Evolutionary conservation across 1,284 basidiomycete genomes (phyloP).

Genomic region (Malassezia furfur): DNA sequence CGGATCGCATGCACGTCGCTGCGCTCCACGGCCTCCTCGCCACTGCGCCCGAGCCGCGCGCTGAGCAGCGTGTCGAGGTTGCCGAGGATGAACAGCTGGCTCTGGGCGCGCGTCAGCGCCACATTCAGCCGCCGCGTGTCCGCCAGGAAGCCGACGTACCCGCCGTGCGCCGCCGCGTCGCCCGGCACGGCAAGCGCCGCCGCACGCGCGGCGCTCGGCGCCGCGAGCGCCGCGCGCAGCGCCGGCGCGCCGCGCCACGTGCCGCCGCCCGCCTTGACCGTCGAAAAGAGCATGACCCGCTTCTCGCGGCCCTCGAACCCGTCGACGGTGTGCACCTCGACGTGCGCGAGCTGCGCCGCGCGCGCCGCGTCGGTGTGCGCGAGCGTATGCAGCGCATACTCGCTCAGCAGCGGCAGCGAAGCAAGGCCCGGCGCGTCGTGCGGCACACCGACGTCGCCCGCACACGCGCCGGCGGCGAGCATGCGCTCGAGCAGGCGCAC

Average conservation of each 20-base stretch:
- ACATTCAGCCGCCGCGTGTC: slow-evolving; percentile 96
- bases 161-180: slow-evolving; percentile 52
- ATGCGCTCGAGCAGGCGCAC: slow-evolving; percentile 31
- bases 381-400: slow-evolving; percentile 10
- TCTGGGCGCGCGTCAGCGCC: slow-evolving; percentile 81
- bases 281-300: slow-evolving; percentile 81
- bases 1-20: slow-evolving; percentile 22
- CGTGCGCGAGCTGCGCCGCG: slow-evolving; percentile 46
- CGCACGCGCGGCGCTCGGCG: slow-evolving; percentile 12
- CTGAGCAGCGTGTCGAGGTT: slow-evolving; percentile 60
- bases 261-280: slow-evolving; percentile 61
- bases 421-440: background rate
- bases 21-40: slow-evolving; percentile 22
- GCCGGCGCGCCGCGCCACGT: slow-evolving; percentile 60
- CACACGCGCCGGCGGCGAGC: slow-evolving; percentile 15
- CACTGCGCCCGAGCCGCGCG: slow-evolving; percentile 49
- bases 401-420: slow-evolving; percentile 3
- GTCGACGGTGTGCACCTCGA: slow-evolving; percentile 91
- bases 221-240: slow-evolving; percentile 35
- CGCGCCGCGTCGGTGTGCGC: slow-evolving; percentile 4
- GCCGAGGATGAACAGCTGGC: slow-evolving; percentile 82
- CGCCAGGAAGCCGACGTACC: slow-evolving; percentile 76
- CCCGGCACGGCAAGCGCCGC: slow-evolving; percentile 5
- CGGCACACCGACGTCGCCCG: background rate
- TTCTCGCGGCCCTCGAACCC: slow-evolving; percentile 93